Base-by-base conservation (phyloP, 345 rosid genomes). In the Moricandia arvensis region DNA sequence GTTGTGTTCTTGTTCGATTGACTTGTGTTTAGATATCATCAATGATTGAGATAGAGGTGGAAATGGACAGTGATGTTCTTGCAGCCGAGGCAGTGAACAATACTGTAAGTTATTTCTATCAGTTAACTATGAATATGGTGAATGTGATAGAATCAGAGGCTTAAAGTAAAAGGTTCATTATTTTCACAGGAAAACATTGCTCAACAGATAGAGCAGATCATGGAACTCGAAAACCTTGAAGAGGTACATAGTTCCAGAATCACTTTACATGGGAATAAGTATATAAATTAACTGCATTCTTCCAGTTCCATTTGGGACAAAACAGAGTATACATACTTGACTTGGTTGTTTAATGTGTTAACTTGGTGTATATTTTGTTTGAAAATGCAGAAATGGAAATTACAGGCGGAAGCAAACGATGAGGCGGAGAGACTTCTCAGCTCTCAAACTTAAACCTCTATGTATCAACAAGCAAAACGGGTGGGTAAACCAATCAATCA, bases 1-100 rank as follows among this genome's bases (percentile, higher is more conserved):
- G 17, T 7, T n/a, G 47, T 43, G 5, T 10, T 53, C 7, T n/a
- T n/a, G n/a, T n/a, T n/a, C n/a, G n/a, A 16, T 9, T 37, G 54
- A 17, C 16, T 15, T 24, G 3, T 29, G 2, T 29, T 47, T 85
- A 95, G 99, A 90, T 92, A 75, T 88, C 97, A 70, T 95, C 93
- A n/a, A 95, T 95, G 97, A 92, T 95, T 76, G 97, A 92, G 85
- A 90, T 95, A 29, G 97, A 95, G 80, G 90, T 95, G 62, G 97
- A 92, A 82, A 83, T 95, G 97, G 97, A 90, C 82, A 86, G 82
- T 16, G 93, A 92, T 79, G 99, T 95, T 82, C 90, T 95, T 75
- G 97, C 97, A 79, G 99, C 97, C 4, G 97, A 95, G 83, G 87
- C 93, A 79, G 92, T 79, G 33, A 80, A 86, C 91, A 86, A 83